A percentile compares a stretch with the other conserved stretches of the same genome.
Conservation (phyloP, 176 grass and related monocot genomes). For the Poa pratensis region DNA sequence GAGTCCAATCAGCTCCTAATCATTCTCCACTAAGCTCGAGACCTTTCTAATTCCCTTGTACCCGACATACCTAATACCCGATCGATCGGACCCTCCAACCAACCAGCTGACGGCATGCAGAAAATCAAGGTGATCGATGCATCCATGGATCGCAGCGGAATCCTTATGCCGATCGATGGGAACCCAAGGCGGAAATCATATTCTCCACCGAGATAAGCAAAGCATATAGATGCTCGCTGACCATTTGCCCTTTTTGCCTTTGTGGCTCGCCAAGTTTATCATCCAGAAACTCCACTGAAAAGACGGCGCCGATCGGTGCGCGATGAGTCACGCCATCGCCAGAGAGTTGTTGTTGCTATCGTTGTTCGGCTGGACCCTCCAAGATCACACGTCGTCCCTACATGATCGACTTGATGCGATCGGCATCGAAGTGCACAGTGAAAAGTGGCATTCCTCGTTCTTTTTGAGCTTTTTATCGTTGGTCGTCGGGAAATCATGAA, state of each 20-base stretch:
- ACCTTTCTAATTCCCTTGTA: not conserved
- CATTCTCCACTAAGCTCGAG: not conserved
- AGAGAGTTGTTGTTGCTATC: not conserved
- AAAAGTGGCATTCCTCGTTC: not conserved
- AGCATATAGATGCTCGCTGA: not conserved
- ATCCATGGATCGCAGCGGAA: not conserved
- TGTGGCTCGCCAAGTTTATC: not conserved
- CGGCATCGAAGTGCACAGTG: not conserved
- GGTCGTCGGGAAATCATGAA: not conserved
- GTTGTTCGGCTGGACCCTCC: not conserved
- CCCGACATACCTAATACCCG: not conserved
- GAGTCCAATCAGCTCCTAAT: not conserved
- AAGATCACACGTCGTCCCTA: not conserved
- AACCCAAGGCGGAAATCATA: not conserved
- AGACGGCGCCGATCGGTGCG: not conserved
- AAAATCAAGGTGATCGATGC: not conserved
- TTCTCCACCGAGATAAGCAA: constrained; percentile 35
- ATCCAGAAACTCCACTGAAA: not conserved
- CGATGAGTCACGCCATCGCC: not conserved
- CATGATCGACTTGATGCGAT: not conserved
- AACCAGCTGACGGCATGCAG: not conserved
- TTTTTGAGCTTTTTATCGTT: not conserved
- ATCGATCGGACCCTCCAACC: not conserved
- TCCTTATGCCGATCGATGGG: not conserved
- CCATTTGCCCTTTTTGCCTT: not conserved